Evolutionary conservation across 1,139 yeast species (phyloP), one percentile per base, ranked within the genome.

Genomic region (Diutina neorugosa): DNA sequence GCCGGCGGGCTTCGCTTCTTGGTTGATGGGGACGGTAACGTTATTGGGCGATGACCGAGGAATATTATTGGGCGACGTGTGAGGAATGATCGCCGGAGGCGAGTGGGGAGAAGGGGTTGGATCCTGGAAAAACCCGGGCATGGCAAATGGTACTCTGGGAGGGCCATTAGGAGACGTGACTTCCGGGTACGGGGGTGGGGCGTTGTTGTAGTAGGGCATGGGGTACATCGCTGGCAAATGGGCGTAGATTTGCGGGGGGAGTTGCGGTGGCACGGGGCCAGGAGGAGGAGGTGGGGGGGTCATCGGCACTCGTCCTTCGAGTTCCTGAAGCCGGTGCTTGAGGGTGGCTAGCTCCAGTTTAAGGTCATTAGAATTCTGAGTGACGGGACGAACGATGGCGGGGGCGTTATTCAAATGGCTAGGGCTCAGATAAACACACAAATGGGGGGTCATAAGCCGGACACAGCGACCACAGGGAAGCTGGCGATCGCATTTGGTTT

Each of bases 401-500:
- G 18, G 16, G 19, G 50, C 16, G 9, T 27, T 16, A 16, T 46
- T 46, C 16, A 46, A 16, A 18, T 27, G 40, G 40, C 37, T 25
- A 11, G 50, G 40, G 16, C 50, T 46, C 40, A 27, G 40, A 16
- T 46, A 46, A 6, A 27, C 40, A 46, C 50, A 46, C n/a, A 46
- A 27, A 27, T 46, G 50, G 21, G 50, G 40, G 40, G 27, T 46
- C 50, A 46, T 46, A 6, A 27, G 18, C 20, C 41, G 37, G 23
- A 46, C 40, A 46, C 50, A 46, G 12, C 50, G 50, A 8, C 23
- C 50, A 27, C 50, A 46, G 5, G 50, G 50, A 2, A 46, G 40
- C 21, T 46, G 37, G 40, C 50, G 50, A 34, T 46, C 50, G 27
- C 50, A 46, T 16, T 46, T 46, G n/a, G 50, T 46, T 20, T 46